These are phyloP conservation scores for Cryptosporidium sp. DNA, from an alignment of 169 alveolate species.

Conservation along the genomic window DNA sequence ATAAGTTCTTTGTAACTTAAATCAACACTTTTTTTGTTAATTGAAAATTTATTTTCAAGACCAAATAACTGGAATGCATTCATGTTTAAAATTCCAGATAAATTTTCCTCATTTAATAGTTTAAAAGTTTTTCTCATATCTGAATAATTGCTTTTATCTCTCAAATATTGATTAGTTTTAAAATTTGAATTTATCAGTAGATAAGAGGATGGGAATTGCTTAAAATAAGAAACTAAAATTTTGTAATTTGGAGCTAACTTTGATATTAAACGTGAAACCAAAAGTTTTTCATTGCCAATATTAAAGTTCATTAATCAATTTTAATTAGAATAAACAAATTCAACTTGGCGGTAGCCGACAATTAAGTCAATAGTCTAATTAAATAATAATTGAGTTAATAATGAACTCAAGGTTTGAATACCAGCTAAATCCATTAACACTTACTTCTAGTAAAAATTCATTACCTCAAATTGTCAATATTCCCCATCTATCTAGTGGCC, in stretches of 20 bases:
- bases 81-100: conserved; percentile 14
- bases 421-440: not conserved
- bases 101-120: not conserved
- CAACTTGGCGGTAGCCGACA: not conserved
- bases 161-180: not conserved
- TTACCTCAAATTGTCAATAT: conserved; percentile 51
- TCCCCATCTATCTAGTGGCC: conserved; percentile 43
- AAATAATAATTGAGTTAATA: not conserved
- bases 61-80: conserved; percentile 64
- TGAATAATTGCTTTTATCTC: not conserved
- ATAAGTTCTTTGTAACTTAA: conserved; percentile 39
- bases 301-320: not conserved
- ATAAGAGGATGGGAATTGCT: not conserved
- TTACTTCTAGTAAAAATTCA: not conserved
- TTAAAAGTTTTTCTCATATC: not conserved
- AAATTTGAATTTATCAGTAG: not conserved
- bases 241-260: not conserved
- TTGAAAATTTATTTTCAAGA: conserved; percentile 6
- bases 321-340: not conserved
- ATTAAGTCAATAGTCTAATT: not conserved
- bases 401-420: not conserved
- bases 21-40: conserved; percentile 27
- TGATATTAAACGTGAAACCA: not conserved
- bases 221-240: not conserved
- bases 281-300: not conserved